Evolutionary conservation across 2,329 filamentous ascomycete species (phyloP).

Genomic region (Ophiostoma ulmi): DNA sequence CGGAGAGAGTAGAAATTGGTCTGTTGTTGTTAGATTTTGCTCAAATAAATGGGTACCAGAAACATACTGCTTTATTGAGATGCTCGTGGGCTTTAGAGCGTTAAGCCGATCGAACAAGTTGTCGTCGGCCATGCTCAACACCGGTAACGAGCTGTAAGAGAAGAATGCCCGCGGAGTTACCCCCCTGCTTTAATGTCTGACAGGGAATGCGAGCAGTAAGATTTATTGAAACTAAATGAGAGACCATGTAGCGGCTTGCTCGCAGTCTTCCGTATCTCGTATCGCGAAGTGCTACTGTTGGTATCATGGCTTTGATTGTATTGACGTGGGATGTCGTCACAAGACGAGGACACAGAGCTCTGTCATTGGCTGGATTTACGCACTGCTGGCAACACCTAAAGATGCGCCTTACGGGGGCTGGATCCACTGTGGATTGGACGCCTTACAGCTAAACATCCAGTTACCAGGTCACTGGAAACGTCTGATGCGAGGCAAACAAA

Average conservation of each 20-base stretch:
- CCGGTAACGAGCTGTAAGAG: neutral
- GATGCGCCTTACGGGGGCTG: neutral
- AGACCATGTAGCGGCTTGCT: neutral
- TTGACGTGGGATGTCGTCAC: neutral
- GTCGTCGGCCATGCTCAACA: constrained; percentile 5
- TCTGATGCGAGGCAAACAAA: neutral
- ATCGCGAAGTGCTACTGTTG: neutral
- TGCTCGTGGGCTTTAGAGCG: constrained; percentile 43
- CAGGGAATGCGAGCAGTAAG: neutral
- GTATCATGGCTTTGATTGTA: neutral
- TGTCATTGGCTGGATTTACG: constrained; percentile 1
- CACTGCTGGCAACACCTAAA: neutral
- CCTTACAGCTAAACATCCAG: neutral
- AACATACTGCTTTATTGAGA: constrained; percentile 27
- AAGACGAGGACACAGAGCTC: neutral
- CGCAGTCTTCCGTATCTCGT: neutral
- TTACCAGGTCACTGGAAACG: too few species aligned
- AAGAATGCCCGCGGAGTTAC: too few species aligned
- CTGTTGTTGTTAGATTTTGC: neutral
- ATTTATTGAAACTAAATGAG: too few species aligned
- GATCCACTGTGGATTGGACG: neutral
- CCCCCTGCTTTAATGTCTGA: neutral
- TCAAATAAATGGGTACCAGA: too few species aligned
- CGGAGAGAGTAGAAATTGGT: neutral
- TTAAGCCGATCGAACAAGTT: constrained; percentile 51